Base-by-base conservation (phyloP, 352 stramenopile genomes). In the Globisporangium viniferum region DNA sequence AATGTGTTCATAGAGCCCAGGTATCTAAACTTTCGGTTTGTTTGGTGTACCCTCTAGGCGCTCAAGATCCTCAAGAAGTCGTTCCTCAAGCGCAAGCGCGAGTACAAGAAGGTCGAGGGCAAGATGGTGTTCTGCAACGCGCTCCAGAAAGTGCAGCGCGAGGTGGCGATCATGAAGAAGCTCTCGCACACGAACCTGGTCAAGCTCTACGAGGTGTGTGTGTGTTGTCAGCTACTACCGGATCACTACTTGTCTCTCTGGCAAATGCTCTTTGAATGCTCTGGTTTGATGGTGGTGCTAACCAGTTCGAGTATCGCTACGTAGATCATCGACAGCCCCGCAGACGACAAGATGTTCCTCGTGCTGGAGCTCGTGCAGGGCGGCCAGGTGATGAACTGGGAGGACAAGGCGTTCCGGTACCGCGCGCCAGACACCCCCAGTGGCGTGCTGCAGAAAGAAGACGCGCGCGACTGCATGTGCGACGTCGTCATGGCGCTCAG, bases 41-140 rank as follows among this genome's bases (percentile, higher is more conserved):
- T 24, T 24, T 24, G 24, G 24, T 24, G 24, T 24, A 24, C 24
- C 24, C 24, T 24, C 24, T 49, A 94, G 84, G 87, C 87, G 5
- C 75, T 94, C 41, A 94, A 94, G 59, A 76, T 92, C 59, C 74
- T 94, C n/a, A 92, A 93, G 72, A 94, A 93, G 56, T 94, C 84
- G 22, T 92, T 93, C 49, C 70, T 94, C 36, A 93, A 94, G 75
- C 83, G 83, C 51, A 93, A 93, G 62, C 81, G 87, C 55, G 87
- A 94, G 72, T 92, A 87, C 75, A 93, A 94, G 46, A 82, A 81
- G 41, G 74, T 94, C 6, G 77, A 86, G 41, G 83, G 87, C 33
- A 91, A 91, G 39, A 86, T 92, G 61, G 82, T 93, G 14, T 78
- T 92, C 15, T 92, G 80, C 22, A 93, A 91, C 36, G 84, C 84